Conservation (phyloP, 768 basidiomycete genomes). For the Mycena rebaudengoi region DNA sequence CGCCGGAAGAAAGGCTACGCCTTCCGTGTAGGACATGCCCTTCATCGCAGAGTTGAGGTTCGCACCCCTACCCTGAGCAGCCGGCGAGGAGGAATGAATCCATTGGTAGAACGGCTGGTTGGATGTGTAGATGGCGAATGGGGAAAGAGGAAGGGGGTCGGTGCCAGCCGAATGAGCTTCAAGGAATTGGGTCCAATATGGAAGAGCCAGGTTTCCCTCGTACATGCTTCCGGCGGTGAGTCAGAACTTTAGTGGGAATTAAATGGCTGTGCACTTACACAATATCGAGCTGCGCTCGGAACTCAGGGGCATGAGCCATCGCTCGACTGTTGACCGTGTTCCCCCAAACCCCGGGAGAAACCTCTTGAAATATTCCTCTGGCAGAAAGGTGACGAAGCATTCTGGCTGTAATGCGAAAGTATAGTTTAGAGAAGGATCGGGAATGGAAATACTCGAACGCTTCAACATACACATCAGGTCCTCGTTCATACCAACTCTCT, state of each 20-base stretch:
- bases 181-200: slow-evolving; percentile 12
- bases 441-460: background rate
- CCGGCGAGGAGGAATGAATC: slow-evolving; percentile 11
- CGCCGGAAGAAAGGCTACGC: slow-evolving; percentile 9
- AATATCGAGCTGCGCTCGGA: slow-evolving; percentile 18
- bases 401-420: slow-evolving; percentile 2
- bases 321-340: slow-evolving; percentile 9
- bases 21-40: slow-evolving; percentile 17
- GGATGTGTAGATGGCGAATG: slow-evolving; percentile 9
- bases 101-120: slow-evolving; percentile 14
- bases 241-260: background rate
- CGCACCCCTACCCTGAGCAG: background rate
- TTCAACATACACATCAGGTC: background rate
- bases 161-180: background rate
- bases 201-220: slow-evolving; percentile 10
- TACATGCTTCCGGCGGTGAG: slow-evolving; percentile 10
- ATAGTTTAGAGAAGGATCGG: background rate
- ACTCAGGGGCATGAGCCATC: slow-evolving; percentile 8
- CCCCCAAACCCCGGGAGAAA: background rate
- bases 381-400: slow-evolving; percentile 13
- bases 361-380: slow-evolving; percentile 14
- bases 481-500: background rate
- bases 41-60: slow-evolving; percentile 18
- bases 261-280: background rate
- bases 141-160: background rate